phyloP scores from a whole-genome alignment of 768 basidiomycete species.

The Lactarius pseudohatsudake region DNA sequence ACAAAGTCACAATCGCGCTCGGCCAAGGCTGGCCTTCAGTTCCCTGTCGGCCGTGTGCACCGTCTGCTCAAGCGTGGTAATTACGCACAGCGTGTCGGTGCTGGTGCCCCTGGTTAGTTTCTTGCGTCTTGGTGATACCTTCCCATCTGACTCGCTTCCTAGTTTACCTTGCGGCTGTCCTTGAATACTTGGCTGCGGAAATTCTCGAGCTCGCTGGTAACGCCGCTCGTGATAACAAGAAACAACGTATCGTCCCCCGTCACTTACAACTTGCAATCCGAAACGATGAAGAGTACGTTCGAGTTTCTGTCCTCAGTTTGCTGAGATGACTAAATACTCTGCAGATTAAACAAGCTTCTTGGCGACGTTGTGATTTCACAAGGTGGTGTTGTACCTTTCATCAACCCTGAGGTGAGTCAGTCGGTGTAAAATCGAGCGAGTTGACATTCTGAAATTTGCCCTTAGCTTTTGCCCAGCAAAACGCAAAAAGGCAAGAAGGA shows the following conservation, averaged over 20 bases:
- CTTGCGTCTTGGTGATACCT: neutral
- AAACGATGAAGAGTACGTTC: slow-evolving; percentile 75
- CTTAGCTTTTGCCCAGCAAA: slow-evolving; percentile 47
- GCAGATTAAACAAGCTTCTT: slow-evolving; percentile 73
- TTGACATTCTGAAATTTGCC: neutral
- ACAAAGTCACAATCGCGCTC: slow-evolving; percentile 67
- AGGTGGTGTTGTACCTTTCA: slow-evolving; percentile 82
- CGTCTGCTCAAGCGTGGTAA: slow-evolving; percentile 86
- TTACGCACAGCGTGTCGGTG: slow-evolving; percentile 86
- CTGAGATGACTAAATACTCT: neutral
- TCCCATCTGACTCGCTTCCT: slow-evolving; percentile 16
- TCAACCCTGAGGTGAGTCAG: slow-evolving; percentile 45
- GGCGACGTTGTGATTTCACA: slow-evolving; percentile 88
- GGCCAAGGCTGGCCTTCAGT: slow-evolving; percentile 73
- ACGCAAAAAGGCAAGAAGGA: slow-evolving; percentile 54
- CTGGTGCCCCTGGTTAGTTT: slow-evolving; percentile 73
- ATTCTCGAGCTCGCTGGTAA: slow-evolving; percentile 91
- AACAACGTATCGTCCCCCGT: slow-evolving; percentile 91
- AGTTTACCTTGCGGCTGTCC: slow-evolving; percentile 89
- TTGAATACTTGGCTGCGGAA: slow-evolving; percentile 90
- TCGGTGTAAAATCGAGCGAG: neutral
- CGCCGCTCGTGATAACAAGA: slow-evolving; percentile 79
- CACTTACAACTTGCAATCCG: slow-evolving; percentile 91
- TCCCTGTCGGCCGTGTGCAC: slow-evolving; percentile 92
- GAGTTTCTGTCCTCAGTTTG: neutral